Percentiles rank a stretch among this genome's conserved stretches.
These are phyloP conservation scores for Stylosanthes scabra DNA, from an alignment of 331 rosid species.

Conservation along the genomic window DNA sequence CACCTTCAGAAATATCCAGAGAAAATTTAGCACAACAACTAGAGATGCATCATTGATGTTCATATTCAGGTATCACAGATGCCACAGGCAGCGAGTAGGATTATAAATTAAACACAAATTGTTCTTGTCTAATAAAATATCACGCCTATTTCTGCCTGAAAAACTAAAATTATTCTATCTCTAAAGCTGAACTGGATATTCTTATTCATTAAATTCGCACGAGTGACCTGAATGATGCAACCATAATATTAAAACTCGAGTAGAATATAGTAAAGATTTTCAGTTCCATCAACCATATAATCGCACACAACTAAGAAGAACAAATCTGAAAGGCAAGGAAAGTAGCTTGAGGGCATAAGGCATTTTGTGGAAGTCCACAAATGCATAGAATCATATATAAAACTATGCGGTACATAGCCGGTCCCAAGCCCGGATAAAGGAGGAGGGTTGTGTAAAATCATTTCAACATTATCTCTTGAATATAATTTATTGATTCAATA, in stretches of 20 bases:
- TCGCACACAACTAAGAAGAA: slow-evolving; percentile 11
- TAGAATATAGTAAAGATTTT: background rate
- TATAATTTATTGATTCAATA: slow-evolving; percentile 12
- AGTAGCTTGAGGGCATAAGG: slow-evolving; percentile 3
- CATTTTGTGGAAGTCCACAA: slow-evolving; percentile 1
- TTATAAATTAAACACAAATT: slow-evolving; percentile 1
- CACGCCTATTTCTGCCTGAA: slow-evolving; percentile 11
- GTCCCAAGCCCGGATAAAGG: too few relatives aligned
- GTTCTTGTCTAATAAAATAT: slow-evolving; percentile 1
- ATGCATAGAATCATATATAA: background rate
- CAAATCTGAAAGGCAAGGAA: slow-evolving; percentile 1
- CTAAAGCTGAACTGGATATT: background rate
- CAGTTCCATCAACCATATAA: background rate
- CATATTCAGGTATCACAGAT: slow-evolving; percentile 28
- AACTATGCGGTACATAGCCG: too few relatives aligned
- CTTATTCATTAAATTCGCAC: slow-evolving; percentile 18
- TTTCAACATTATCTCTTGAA: background rate
- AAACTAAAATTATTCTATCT: background rate
- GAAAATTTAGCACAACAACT: slow-evolving; percentile 38
- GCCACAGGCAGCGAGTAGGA: slow-evolving; percentile 11
- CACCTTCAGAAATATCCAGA: slow-evolving; percentile 61
- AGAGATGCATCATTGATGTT: slow-evolving; percentile 13
- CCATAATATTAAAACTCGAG: background rate
- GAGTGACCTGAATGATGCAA: background rate
- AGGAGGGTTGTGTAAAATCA: too few relatives aligned